Percentiles rank a stretch among this genome's conserved stretches.
Evolutionary conservation across 2,329 filamentous ascomycete species (phyloP).

Genomic region (Penicillium brevicompactum): DNA sequence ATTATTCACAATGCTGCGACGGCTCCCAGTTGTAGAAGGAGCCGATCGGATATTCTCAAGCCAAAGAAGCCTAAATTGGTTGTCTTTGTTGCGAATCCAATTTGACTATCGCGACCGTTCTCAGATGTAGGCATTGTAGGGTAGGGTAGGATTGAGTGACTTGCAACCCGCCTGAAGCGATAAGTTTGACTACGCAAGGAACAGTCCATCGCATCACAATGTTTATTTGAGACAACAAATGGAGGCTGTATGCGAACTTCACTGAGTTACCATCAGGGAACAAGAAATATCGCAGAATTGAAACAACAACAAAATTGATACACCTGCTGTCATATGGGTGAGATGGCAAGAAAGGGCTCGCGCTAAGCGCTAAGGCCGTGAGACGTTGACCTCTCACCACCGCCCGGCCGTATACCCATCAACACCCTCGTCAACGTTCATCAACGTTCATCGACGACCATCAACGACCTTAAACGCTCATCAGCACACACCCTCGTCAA

Average conservation of each 20-base stretch:
- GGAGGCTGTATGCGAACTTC: not conserved
- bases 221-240: not conserved
- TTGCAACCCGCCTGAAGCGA: not conserved
- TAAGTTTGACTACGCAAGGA: not conserved
- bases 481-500: no score
- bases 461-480: no score
- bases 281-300: not conserved
- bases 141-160: not conserved
- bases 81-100: no score
- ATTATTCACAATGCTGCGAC: no score
- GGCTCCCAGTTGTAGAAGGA: no score
- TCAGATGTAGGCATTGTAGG: no score
- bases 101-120: no score
- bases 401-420: slow-evolving; percentile 1
- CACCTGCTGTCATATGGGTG: not conserved
- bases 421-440: not conserved
- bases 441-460: not conserved
- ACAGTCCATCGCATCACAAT: not conserved
- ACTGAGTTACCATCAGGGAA: not conserved
- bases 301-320: not conserved
- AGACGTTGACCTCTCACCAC: not conserved
- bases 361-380: not conserved
- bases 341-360: not conserved
- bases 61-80: no score
- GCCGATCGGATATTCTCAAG: no score